Evolutionary conservation across 176 grass and related monocot genomes (phyloP).

Genomic region (Zizania latifolia): DNA sequence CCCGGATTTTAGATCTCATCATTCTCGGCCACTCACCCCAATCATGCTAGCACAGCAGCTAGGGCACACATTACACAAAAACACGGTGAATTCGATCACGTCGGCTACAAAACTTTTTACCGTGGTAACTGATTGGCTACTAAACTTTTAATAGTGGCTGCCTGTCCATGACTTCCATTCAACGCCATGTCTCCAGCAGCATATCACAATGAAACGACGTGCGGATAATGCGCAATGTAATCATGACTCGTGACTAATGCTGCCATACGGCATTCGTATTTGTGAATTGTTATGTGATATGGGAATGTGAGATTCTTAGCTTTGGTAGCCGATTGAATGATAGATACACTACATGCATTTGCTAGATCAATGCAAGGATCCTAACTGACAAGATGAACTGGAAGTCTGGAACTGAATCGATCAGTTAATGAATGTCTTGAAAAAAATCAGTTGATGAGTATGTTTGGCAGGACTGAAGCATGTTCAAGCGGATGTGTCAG

Average conservation of each 20-base stretch:
- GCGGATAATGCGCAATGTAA: not conserved
- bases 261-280: too few relatives aligned
- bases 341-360: not conserved
- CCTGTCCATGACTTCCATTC: constrained; percentile 33
- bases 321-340: too few relatives aligned
- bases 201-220: not conserved
- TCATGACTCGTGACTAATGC: not conserved
- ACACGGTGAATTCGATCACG: too few relatives aligned
- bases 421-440: not conserved
- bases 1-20: constrained; percentile 32
- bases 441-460: too few relatives aligned
- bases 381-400: not conserved
- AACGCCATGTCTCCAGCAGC: constrained; percentile 31
- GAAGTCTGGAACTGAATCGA: not conserved
- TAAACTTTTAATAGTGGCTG: too few relatives aligned
- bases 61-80: too few relatives aligned
- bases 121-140: too few relatives aligned
- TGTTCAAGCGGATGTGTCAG: not conserved
- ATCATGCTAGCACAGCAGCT: constrained; percentile 28
- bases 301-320: not conserved
- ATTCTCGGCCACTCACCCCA: constrained; percentile 21
- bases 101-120: too few relatives aligned
- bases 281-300: not conserved
- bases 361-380: not conserved
- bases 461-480: not conserved